Percentiles rank a stretch among this genome's conserved stretches.
Conservation (phyloP, 768 basidiomycete genomes). For the Mycena filopes region DNA sequence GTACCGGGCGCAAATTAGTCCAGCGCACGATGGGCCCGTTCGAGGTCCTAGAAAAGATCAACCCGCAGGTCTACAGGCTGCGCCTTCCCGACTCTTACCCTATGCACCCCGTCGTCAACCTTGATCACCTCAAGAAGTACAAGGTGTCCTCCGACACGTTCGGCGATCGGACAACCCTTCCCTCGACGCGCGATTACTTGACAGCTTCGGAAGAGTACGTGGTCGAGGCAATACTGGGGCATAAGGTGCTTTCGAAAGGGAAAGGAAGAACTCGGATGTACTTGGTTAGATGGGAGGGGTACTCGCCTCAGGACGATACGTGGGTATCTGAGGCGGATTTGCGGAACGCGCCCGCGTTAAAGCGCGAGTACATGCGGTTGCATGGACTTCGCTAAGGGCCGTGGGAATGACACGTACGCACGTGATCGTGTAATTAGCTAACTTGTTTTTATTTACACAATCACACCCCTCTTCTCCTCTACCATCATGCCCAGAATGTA, state of each 20-base stretch:
- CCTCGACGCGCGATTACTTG: constrained; percentile 30
- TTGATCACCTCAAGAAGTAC: constrained; percentile 39
- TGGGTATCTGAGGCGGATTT: constrained; percentile 38
- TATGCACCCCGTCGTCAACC: constrained; percentile 39
- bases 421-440: too few species aligned
- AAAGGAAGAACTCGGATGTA: constrained; percentile 26
- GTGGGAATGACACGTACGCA: too few species aligned
- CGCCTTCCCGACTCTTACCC: constrained; percentile 38
- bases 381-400: not conserved
- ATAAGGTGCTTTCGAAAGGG: not conserved
- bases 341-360: constrained; percentile 34
- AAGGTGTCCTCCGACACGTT: constrained; percentile 17
- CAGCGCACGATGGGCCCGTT: constrained; percentile 38
- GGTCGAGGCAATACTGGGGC: constrained; percentile 31
- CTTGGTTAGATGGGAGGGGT: constrained; percentile 36
- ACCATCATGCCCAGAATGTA: too few species aligned
- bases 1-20: constrained; percentile 38
- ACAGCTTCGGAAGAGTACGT: constrained; percentile 27
- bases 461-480: too few species aligned
- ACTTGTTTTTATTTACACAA: too few species aligned
- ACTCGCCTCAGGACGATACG: constrained; percentile 32
- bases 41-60: constrained; percentile 39
- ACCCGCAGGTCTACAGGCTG: constrained; percentile 37
- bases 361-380: constrained; percentile 19
- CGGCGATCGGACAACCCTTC: constrained; percentile 24